These are phyloP conservation scores for Microdochium trichocladiopsis DNA, from an alignment of 2,329 filamentous ascomycete species.

Conservation along the genomic window DNA sequence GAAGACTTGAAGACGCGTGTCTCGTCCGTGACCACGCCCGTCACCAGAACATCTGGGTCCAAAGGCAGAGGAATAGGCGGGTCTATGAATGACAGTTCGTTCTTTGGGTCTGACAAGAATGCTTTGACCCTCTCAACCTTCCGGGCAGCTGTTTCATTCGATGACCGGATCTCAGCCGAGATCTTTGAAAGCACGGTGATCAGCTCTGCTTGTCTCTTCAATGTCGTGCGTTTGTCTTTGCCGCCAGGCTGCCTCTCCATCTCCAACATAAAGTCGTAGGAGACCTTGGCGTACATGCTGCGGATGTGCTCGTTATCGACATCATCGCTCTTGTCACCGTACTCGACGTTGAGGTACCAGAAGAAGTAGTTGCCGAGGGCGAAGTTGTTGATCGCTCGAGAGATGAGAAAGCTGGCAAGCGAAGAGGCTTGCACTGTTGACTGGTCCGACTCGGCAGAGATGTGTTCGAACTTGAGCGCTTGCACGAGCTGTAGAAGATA, in stretches of 20 bases:
- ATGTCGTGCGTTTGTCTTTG: slow-evolving; percentile 63
- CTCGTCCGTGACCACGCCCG: slow-evolving; percentile 75
- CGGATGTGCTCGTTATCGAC: slow-evolving; percentile 64
- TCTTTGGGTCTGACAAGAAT: slow-evolving; percentile 80
- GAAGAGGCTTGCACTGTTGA: slow-evolving; percentile 66
- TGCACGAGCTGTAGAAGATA: slow-evolving; percentile 94
- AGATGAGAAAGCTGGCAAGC: slow-evolving; percentile 81
- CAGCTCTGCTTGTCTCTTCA: slow-evolving; percentile 84
- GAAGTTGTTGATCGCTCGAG: slow-evolving; percentile 80
- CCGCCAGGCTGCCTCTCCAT: slow-evolving; percentile 67
- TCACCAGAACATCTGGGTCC: slow-evolving; percentile 74
- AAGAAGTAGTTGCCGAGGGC: slow-evolving; percentile 91
- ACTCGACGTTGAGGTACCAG: slow-evolving; percentile 99
- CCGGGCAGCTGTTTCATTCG: slow-evolving; percentile 67
- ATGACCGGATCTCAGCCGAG: slow-evolving; percentile 78
- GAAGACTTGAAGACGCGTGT: slow-evolving; percentile 94
- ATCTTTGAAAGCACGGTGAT: slow-evolving; percentile 82
- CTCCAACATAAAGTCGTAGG: slow-evolving; percentile 92
- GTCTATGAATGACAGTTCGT: slow-evolving; percentile 77
- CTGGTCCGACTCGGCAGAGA: slow-evolving; percentile 52
- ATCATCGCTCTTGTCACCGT: slow-evolving; percentile 73
- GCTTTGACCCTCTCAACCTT: slow-evolving; percentile 83
- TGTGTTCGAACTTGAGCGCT: slow-evolving; percentile 87
- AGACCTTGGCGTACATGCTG: slow-evolving; percentile 84
- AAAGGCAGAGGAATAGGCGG: slow-evolving; percentile 82